A percentile compares a stretch with the other conserved stretches of the same genome.
These are phyloP conservation scores for Cladochytrium tenue DNA, from an alignment of 371 early-diverging fungal genomes.

Conservation along the genomic window DNA sequence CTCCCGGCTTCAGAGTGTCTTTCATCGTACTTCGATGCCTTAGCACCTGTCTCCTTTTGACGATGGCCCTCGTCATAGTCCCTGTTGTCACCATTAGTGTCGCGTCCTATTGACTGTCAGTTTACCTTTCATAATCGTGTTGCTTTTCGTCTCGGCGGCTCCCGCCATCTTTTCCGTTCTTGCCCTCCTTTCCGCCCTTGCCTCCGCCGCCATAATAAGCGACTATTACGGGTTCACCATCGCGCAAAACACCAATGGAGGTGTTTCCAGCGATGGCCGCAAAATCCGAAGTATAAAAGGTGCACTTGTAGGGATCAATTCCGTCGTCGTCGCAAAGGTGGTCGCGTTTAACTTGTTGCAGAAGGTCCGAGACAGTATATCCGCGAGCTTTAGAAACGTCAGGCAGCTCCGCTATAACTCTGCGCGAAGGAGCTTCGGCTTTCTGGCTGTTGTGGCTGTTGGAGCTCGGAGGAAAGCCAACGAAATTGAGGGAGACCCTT, in stretches of 20 bases:
- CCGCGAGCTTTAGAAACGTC: slow-evolving; percentile 11
- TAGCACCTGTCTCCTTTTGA: slow-evolving; percentile 7
- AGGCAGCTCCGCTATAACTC: slow-evolving; percentile 28
- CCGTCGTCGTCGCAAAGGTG: slow-evolving; percentile 27
- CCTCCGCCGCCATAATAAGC: slow-evolving; percentile 10
- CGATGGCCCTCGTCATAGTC: neutral
- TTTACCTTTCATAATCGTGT: no score
- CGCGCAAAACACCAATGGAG: slow-evolving; percentile 23
- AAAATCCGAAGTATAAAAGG: slow-evolving; percentile 21
- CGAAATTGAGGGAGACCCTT: slow-evolving; percentile 29
- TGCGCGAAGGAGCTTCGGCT: slow-evolving; percentile 18
- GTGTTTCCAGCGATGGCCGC: slow-evolving; percentile 20
- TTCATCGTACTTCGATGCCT: neutral
- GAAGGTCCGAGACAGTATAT: slow-evolving; percentile 21
- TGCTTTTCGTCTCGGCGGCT: neutral
- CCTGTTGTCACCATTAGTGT: neutral
- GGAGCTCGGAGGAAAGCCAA: slow-evolving; percentile 22
- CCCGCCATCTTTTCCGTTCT: slow-evolving; percentile 12
- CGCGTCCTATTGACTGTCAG: no score
- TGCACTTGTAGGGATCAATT: slow-evolving; percentile 15
- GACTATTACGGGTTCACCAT: slow-evolving; percentile 24
- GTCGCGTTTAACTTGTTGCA: slow-evolving; percentile 27
- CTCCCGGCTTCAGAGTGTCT: neutral
- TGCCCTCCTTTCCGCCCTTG: slow-evolving; percentile 8
- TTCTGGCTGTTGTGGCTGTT: neutral